Evolutionary conservation across 768 basidiomycete species (phyloP), one percentile per base, ranked within the genome.

Genomic region (Suillus americanus): DNA sequence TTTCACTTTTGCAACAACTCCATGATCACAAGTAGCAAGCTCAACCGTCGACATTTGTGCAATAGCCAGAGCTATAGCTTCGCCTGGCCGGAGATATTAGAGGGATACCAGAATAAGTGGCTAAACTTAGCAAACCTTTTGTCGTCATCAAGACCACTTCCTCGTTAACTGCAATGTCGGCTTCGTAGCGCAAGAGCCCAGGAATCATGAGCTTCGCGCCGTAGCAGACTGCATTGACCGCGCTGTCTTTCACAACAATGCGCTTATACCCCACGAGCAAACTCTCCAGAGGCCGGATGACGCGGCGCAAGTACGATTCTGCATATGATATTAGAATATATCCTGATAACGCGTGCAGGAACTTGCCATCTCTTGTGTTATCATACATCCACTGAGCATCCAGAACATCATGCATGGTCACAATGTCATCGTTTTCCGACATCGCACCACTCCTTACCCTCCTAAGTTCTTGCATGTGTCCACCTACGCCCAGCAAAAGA

Each of bases 121-220:
- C 30, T 41, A 3, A n/a, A 33, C 14, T 14, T 60, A 25, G 67
- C 68, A 16, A 67, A 87, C 95, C 97, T 84, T 99, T 99, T 45
- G 97, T 99, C 59, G 97, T 99, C 95, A 99, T 99, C 67, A 99
- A 80, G 51, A 99, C 96, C 46, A 99, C 90, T 77, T 99, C 97
- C 77, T 99, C 97, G 74, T 97, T 87, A 62, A 97, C 79, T 67
- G 94, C 87, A 68, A 99, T 99, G 74, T 97, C 97, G 43, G 89
- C 87, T 77, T 98, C 95, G 76, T 98, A 99, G 71, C 97, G 92
- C 62, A 99, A 84, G 51, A 99, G 84, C 76, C 97, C 97, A 68
- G 97, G 97, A 71, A 99, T 95, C 97, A 99, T 99, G 73, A 99
- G 89, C 78, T 99, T 98, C 64, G 97, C 97, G 67, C 97, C 97